phyloP scores from a whole-genome alignment of 352 stramenopile genomes.

The Phytophthora multivora region DNA sequence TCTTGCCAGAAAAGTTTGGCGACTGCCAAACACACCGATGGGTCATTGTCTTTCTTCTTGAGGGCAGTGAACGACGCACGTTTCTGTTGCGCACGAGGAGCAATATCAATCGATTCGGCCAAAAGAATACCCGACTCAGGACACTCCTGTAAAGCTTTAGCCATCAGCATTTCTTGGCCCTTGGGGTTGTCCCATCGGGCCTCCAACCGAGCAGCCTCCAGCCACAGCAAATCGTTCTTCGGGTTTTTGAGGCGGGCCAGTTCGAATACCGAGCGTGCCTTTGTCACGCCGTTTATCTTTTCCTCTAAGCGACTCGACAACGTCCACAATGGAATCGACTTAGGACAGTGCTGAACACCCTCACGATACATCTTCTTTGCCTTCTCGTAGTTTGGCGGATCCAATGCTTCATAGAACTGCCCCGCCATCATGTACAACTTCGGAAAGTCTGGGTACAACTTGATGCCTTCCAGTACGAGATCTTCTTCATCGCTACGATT shows the following conservation, averaged over 20 bases:
- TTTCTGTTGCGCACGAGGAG: conserved; percentile 95
- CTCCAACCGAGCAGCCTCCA: conserved; percentile 96
- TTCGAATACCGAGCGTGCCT: conserved; percentile 97
- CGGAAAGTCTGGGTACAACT: conserved; percentile 90
- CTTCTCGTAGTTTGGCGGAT: conserved; percentile 59
- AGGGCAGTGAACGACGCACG: conserved; percentile 95
- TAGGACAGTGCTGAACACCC: conserved; percentile 93
- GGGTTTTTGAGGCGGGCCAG: conserved; percentile 95
- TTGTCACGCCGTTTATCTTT: conserved; percentile 89
- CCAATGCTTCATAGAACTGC: conserved; percentile 87
- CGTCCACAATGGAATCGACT: conserved; percentile 94
- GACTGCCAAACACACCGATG: conserved; percentile 96
- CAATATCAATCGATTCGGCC: conserved; percentile 95
- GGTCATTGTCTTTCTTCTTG: conserved; percentile 98
- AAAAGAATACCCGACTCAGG: conserved; percentile 95
- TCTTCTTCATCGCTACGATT: conserved; percentile 69
- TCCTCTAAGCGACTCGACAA: conserved; percentile 95
- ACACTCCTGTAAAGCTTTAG: conserved; percentile 97
- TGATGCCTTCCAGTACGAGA: conserved; percentile 91
- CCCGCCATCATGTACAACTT: conserved; percentile 99
- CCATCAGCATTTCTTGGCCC: conserved; percentile 95
- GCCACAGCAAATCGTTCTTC: conserved; percentile 94
- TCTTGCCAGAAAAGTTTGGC: conserved; percentile 97
- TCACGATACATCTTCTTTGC: conserved; percentile 93
- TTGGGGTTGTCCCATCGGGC: conserved; percentile 92